Percentiles rank a stretch among this genome's conserved stretches.
These are phyloP conservation scores for Aspergillus carbonarius DNA, from an alignment of 2,329 filamentous ascomycete species.

Conservation along the genomic window DNA sequence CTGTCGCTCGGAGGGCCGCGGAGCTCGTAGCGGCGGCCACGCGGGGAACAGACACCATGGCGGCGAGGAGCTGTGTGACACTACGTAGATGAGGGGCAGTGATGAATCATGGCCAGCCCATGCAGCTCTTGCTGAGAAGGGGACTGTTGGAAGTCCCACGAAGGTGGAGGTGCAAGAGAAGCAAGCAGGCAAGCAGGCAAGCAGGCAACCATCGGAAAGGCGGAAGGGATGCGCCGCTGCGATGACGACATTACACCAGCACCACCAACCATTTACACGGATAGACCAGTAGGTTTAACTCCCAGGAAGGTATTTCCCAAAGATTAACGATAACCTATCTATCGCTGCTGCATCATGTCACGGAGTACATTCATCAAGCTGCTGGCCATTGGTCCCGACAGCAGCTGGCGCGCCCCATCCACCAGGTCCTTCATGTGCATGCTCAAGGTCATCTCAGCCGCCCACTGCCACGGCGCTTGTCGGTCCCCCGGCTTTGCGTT, in stretches of 20 bases:
- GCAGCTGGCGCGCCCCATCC: constrained; percentile 31
- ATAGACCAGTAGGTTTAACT: background rate
- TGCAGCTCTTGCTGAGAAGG: constrained; percentile 3
- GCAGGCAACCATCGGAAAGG: background rate
- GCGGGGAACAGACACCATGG: constrained; percentile 36
- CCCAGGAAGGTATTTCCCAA: no score
- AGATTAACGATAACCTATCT: background rate
- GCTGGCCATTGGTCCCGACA: constrained; percentile 30
- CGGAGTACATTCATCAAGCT: constrained; percentile 32
- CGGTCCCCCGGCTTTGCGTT: constrained; percentile 69
- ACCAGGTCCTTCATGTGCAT: constrained; percentile 45
- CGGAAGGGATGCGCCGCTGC: background rate
- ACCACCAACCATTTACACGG: background rate
- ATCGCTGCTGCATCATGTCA: constrained; percentile 30
- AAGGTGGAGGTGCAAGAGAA: background rate
- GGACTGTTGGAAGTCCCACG: background rate
- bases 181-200: background rate
- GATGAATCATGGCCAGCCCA: background rate
- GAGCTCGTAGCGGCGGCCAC: constrained; percentile 39
- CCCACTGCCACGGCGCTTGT: constrained; percentile 74
- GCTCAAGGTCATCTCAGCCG: constrained; percentile 60
- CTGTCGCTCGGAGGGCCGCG: constrained; percentile 32
- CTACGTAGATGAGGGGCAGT: background rate
- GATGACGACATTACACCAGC: constrained; percentile 5
- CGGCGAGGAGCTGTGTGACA: background rate